Percentiles rank a stretch among this genome's conserved stretches.
Evolutionary conservation across 2,329 filamentous ascomycete genomes (phyloP).

Genomic region (Neoascochyta sp.): DNA sequence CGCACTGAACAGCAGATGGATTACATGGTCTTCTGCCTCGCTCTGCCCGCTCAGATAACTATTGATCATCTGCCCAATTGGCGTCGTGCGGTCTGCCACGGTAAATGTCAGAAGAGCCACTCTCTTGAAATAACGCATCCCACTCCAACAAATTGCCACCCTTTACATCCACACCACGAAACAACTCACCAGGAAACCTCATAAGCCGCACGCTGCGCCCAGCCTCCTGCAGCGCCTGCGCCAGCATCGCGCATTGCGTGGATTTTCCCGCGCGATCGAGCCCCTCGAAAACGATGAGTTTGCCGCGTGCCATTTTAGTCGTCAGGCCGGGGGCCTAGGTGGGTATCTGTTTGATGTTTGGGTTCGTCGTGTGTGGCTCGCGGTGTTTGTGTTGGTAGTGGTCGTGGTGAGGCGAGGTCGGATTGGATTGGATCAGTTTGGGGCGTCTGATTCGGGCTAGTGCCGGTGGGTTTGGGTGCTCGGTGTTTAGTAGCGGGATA

Average conservation of each 20-base stretch:
- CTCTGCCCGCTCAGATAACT: slow-evolving; percentile 69
- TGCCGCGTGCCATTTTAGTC: slow-evolving; percentile 60
- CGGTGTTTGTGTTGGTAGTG: too few relatives aligned
- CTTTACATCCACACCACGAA: slow-evolving; percentile 1
- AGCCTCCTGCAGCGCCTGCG: slow-evolving; percentile 48
- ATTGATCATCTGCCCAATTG: slow-evolving; percentile 85
- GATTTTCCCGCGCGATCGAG: slow-evolving; percentile 90
- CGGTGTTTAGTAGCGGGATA: too few relatives aligned
- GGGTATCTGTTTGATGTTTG: too few relatives aligned
- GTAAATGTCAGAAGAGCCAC: slow-evolving; percentile 64
- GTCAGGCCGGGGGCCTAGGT: too few relatives aligned
- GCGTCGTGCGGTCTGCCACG: slow-evolving; percentile 74
- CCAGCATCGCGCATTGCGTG: slow-evolving; percentile 74
- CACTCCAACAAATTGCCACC: slow-evolving; percentile 3
- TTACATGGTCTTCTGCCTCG: slow-evolving; percentile 79
- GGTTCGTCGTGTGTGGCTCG: too few relatives aligned
- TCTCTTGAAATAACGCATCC: slow-evolving; percentile 22
- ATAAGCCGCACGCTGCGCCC: slow-evolving; percentile 56
- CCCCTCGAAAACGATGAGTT: slow-evolving; percentile 81
- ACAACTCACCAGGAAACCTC: slow-evolving; percentile 60
- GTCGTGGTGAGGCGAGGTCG: too few relatives aligned
- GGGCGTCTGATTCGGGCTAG: too few relatives aligned
- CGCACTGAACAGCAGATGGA: slow-evolving; percentile 85
- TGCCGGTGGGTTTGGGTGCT: too few relatives aligned
- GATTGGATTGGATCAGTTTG: too few relatives aligned